Conservation (phyloP, 768 basidiomycete species). For the Lentinula edodes region DNA sequence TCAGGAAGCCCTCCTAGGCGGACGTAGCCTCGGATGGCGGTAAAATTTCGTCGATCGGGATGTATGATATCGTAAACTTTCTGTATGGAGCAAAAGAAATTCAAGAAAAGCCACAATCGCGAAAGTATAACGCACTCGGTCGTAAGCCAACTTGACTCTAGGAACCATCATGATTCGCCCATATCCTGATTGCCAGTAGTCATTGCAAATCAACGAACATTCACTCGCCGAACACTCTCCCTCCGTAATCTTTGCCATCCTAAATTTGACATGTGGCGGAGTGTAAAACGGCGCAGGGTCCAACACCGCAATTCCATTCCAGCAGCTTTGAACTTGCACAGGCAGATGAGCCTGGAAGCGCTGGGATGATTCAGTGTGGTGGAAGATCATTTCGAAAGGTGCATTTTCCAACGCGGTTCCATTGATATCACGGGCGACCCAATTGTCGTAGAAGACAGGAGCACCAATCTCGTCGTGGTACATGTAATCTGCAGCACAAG, state of each 20-base stretch:
- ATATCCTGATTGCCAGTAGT: conserved; percentile 96
- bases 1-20: conserved; percentile 96
- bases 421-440: conserved; percentile 98
- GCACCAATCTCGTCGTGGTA: conserved; percentile 92
- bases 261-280: conserved; percentile 86
- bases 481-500: conserved; percentile 99
- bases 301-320: conserved; percentile 96
- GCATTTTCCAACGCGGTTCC: conserved; percentile 98
- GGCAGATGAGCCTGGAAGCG: conserved; percentile 92
- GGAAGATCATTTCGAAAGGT: conserved; percentile 93
- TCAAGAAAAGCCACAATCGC: not conserved
- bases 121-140: conserved; percentile 49
- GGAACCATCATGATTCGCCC: conserved; percentile 98
- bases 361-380: conserved; percentile 65
- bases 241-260: conserved; percentile 88
- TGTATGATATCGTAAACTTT: conserved; percentile 95
- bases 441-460: conserved; percentile 97
- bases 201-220: conserved; percentile 96
- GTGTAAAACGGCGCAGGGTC: conserved; percentile 95
- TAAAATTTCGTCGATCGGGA: conserved; percentile 83
- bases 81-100: conserved; percentile 33
- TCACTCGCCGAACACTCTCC: conserved; percentile 94
- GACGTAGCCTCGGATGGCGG: conserved; percentile 90
- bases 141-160: conserved; percentile 93
- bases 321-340: conserved; percentile 94